A percentile compares a stretch with the other conserved stretches of the same genome.
Conservation (phyloP, 1,284 basidiomycete species). For the Earliella scabrosa region DNA sequence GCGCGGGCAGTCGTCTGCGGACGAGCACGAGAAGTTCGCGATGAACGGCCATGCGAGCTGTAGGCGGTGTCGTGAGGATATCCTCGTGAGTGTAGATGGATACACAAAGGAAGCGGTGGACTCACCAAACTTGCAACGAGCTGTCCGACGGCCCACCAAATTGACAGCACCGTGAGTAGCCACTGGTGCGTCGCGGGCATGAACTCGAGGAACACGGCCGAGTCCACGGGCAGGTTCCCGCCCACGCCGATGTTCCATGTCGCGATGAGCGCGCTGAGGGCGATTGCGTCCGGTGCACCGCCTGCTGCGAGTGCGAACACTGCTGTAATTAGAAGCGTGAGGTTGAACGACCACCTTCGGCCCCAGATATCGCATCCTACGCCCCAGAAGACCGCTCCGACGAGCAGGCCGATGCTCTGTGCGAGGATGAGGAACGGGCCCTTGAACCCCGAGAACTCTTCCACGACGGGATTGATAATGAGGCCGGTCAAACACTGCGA, state of each 20-base stretch:
- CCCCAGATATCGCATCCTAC: slow-evolving; percentile 66
- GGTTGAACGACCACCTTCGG: slow-evolving; percentile 70
- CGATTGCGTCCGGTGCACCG: slow-evolving; percentile 54
- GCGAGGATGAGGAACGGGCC: slow-evolving; percentile 60
- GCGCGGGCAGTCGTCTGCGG: slow-evolving; percentile 43
- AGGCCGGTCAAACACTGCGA: slow-evolving; percentile 44
- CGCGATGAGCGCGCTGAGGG: slow-evolving; percentile 57
- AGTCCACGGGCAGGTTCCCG: slow-evolving; percentile 77
- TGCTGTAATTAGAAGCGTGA: slow-evolving; percentile 71
- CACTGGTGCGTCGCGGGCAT: slow-evolving; percentile 64
- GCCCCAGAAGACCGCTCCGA: slow-evolving; percentile 69
- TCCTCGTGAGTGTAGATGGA: not conserved
- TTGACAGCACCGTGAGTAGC: slow-evolving; percentile 60
- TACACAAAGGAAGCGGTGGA: slow-evolving; percentile 5
- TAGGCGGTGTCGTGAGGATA: slow-evolving; percentile 1
- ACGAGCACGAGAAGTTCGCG: slow-evolving; percentile 58
- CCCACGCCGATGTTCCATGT: slow-evolving; percentile 68
- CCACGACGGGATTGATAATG: slow-evolving; percentile 57
- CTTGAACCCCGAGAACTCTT: slow-evolving; percentile 55
- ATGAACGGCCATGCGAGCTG: slow-evolving; percentile 60
- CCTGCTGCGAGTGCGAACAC: slow-evolving; percentile 67
- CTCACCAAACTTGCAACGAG: slow-evolving; percentile 58
- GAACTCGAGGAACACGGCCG: slow-evolving; percentile 74
- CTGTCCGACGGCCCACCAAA: slow-evolving; percentile 69
- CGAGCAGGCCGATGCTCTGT: slow-evolving; percentile 63